Evolutionary conservation across 169 alveolate genomes (phyloP).

Genomic region (Plasmodium falciparum): DNA sequence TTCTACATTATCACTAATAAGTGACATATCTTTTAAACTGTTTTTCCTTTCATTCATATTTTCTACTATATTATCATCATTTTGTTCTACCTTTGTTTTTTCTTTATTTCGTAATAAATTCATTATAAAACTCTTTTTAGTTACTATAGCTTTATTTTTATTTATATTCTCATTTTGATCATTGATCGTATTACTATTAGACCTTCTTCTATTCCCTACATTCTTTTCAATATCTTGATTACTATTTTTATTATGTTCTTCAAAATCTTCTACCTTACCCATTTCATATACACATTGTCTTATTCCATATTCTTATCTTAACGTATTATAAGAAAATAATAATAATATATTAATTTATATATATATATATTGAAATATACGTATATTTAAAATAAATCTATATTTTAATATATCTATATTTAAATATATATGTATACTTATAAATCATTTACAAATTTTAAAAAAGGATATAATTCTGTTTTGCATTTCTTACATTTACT

Average conservation of each 20-base stretch:
- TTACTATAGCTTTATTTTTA: conserved; percentile 10
- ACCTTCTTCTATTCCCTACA: conserved; percentile 5
- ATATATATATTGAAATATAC: neutral
- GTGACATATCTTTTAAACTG: conserved; percentile 1
- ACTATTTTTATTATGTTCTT: conserved; percentile 30
- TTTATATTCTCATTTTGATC: neutral
- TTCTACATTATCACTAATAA: neutral
- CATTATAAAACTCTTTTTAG: conserved; percentile 35
- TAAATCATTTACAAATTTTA: neutral
- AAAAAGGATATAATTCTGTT: no score
- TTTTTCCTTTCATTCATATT: conserved; percentile 12
- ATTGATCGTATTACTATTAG: neutral
- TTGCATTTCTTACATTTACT: no score
- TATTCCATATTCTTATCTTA: conserved; percentile 15
- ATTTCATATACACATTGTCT: conserved; percentile 45
- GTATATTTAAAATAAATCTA: neutral
- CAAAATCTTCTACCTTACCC: conserved; percentile 18
- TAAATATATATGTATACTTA: neutral
- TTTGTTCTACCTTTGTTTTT: neutral
- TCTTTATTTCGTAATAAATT: conserved; percentile 18
- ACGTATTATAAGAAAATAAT: neutral
- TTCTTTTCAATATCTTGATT: neutral
- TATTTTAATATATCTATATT: neutral
- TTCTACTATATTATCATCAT: neutral
- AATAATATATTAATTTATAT: neutral